A percentile compares a stretch with the other conserved stretches of the same genome.
Evolutionary conservation across 108 stramenopile genomes (phyloP).

Genomic region (Mayamaea pseudoterrestris): DNA sequence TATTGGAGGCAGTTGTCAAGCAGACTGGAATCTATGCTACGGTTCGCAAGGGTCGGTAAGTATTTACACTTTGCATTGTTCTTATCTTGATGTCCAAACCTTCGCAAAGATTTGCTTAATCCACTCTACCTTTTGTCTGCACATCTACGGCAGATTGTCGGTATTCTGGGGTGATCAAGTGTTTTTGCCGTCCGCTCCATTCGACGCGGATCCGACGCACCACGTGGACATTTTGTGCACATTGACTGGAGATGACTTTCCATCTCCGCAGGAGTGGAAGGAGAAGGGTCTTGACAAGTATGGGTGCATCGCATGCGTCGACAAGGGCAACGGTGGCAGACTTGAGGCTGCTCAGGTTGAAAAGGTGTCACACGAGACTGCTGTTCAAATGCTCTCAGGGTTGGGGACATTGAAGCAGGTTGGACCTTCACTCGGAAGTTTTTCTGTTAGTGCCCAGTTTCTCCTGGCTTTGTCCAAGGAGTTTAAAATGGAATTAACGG

Average conservation of each 20-base stretch:
- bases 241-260: constrained; percentile 77
- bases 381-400: constrained; percentile 75
- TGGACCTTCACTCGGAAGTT: constrained; percentile 89
- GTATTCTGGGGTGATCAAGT: constrained; percentile 99
- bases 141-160: too few species aligned
- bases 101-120: too few species aligned
- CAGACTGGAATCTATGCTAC: constrained; percentile 95
- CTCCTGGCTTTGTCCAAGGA: constrained; percentile 77
- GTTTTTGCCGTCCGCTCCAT: constrained; percentile 80
- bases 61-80: too few species aligned
- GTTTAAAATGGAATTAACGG: constrained; percentile 63
- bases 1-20: constrained; percentile 94
- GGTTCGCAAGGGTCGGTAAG: constrained; percentile 82
- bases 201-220: constrained; percentile 71
- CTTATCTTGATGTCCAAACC: too few species aligned
- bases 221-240: constrained; percentile 97
- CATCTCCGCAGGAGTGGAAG: constrained; percentile 81
- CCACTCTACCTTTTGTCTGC: too few species aligned
- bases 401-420: constrained; percentile 85
- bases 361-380: constrained; percentile 96
- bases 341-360: constrained; percentile 96
- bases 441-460: constrained; percentile 82
- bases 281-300: constrained; percentile 94
- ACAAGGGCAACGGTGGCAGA: constrained; percentile 30
- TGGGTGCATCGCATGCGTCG: constrained; percentile 89